Percentiles rank a stretch among this genome's conserved stretches.
phyloP scores from a whole-genome alignment of 176 grass and related monocot genomes.

The Pontederia crassipes region DNA sequence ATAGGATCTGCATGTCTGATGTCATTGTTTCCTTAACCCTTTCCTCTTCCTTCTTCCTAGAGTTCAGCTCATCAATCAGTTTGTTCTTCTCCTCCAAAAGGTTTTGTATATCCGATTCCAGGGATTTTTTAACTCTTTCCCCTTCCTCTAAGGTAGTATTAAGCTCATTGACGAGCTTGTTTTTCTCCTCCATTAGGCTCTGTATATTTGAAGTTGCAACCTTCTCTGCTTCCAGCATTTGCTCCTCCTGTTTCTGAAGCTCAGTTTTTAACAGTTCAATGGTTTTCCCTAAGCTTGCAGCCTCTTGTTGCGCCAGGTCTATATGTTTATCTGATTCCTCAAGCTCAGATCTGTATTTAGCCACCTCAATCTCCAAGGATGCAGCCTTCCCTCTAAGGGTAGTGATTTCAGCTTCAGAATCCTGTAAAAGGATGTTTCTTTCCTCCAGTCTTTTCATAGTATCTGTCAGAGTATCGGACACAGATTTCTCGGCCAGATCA shows the following conservation, averaged over 20 bases:
- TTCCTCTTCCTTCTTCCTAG: constrained; percentile 49
- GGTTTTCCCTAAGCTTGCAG: constrained; percentile 45
- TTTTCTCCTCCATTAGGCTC: constrained; percentile 45
- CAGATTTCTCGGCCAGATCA: constrained; percentile 46
- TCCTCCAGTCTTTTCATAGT: constrained; percentile 40
- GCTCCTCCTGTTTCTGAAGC: constrained; percentile 49
- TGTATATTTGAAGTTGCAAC: constrained; percentile 36
- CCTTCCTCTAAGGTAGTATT: constrained; percentile 45
- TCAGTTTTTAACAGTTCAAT: constrained; percentile 62
- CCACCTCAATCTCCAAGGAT: constrained; percentile 60
- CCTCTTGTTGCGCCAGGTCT: constrained; percentile 48
- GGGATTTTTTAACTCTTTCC: constrained; percentile 43
- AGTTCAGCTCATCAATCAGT: constrained; percentile 36
- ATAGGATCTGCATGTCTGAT: constrained; percentile 2
- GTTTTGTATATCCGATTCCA: constrained; percentile 15
- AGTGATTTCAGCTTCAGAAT: constrained; percentile 66
- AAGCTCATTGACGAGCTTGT: constrained; percentile 39
- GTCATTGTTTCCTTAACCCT: constrained; percentile 47
- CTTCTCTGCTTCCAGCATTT: constrained; percentile 54
- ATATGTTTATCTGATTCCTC: constrained; percentile 37
- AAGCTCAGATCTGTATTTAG: constrained; percentile 49
- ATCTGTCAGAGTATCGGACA: constrained; percentile 44
- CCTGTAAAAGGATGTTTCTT: constrained; percentile 33
- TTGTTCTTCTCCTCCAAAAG: constrained; percentile 52
- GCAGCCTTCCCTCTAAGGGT: constrained; percentile 48